Percentiles rank a stretch among this genome's conserved stretches.
phyloP scores from a whole-genome alignment of 345 rosid genomes.

The Eutrema japonicum region DNA sequence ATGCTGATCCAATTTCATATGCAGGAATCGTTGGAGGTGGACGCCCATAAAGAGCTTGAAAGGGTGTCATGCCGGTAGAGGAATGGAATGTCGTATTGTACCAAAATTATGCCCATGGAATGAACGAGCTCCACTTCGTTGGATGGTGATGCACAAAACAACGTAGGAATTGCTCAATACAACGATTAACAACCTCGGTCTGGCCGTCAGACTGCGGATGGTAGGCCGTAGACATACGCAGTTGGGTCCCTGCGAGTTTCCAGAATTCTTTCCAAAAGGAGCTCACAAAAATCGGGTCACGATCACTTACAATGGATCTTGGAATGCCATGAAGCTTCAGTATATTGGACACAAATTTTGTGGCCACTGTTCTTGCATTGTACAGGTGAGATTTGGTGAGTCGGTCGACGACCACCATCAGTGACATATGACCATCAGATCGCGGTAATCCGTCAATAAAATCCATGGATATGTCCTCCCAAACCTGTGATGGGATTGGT shows the following conservation, averaged over 20 bases:
- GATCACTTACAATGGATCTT: background rate
- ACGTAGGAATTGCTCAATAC: background rate
- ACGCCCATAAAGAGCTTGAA: background rate
- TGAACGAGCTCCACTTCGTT: background rate
- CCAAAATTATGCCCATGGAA: background rate
- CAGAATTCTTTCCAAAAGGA: background rate
- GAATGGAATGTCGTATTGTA: background rate
- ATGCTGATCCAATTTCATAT: background rate
- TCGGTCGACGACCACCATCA: no score
- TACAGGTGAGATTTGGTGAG: background rate
- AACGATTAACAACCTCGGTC: background rate
- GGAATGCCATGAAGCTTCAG: background rate
- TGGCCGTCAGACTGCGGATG: background rate
- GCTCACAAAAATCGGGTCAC: background rate
- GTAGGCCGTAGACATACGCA: background rate
- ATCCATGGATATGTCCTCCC: background rate
- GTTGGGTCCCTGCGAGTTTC: background rate
- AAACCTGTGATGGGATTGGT: background rate
- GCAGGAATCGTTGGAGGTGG: no score
- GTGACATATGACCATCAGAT: background rate
- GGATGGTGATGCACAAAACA: background rate
- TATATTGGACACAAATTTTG: background rate
- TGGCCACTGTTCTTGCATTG: rapidly evolving
- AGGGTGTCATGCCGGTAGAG: background rate
- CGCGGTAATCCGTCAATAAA: background rate